Base-by-base conservation (phyloP, 352 stramenopile genomes). In the Globisporangium paroecandrum region DNA sequence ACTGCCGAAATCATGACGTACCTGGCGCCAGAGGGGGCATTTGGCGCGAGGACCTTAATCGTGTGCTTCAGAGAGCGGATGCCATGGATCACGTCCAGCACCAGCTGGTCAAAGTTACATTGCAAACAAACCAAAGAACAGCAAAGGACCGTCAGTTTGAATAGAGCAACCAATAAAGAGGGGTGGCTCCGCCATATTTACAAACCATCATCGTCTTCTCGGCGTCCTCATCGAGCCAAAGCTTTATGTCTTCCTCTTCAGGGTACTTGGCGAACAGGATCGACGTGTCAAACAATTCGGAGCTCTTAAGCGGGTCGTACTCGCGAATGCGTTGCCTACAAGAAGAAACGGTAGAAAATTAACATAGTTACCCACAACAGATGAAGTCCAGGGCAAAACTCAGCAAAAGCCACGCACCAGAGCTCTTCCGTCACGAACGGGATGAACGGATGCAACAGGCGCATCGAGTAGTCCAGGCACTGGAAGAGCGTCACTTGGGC, bases 341-440 rank as follows among this genome's bases (percentile, higher is more conserved):
- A 49, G 41, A 49, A 8, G 10, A 49, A 9, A 15, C 4, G 3
- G 18, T 9, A 12, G n/a, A 22, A 41, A 7, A 25, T 12, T 27
- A 55, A 55, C 18, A 38, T 46, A 4, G 58, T 32, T 9, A 9
- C 0, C 18, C 49, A 12, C 27, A 27, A 20, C 3, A 43, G 1
- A 57, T 15, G 66, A 9, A 34, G 20, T 12, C 7, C 49, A 24
- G 29, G 29, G 29, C 29, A 32, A 32, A 32, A 32, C 4, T 32
- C 29, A 32, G 29, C 29, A 43, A 18, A 32, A 59, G 38, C 20
- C 43, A 60, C 73, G 10, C 97, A 96, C 98, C 98, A 99, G 10
- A 99, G 82, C 76, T 99, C 98, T 82, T 99, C 98, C 0, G 98
- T 99, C 25, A 99, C 94, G 76, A 99, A 99, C n/a, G 98, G 98